phyloP scores from a whole-genome alignment of 2,329 filamentous ascomycete species.

The Phialophora macrospora region DNA sequence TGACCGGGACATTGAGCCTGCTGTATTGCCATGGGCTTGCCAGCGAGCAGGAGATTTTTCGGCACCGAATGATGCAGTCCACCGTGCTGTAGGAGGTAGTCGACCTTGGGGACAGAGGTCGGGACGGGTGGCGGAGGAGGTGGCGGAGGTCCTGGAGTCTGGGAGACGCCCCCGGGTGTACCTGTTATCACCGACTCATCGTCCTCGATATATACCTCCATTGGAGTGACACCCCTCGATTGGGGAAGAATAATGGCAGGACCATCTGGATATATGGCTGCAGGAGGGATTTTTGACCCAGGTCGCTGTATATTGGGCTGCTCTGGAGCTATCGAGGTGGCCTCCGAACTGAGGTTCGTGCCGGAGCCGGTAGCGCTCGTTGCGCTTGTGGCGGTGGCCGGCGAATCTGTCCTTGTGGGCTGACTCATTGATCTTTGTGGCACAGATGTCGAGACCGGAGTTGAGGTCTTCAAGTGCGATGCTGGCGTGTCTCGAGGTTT shows the following conservation, averaged over 20 bases:
- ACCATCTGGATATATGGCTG: conserved; percentile 12
- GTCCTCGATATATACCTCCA: conserved; percentile 47
- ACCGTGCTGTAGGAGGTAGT: conserved; percentile 89
- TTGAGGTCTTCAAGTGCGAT: conserved; percentile 46
- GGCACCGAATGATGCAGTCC: conserved; percentile 74
- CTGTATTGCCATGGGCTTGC: conserved; percentile 48
- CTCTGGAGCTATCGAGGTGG: conserved; percentile 53
- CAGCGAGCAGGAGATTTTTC: conserved; percentile 67
- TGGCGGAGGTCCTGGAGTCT: conserved; percentile 67
- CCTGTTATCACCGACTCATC: conserved; percentile 30
- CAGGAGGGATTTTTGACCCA: conserved; percentile 33
- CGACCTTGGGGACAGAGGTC: conserved; percentile 77
- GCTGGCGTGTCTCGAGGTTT: conserved; percentile 45
- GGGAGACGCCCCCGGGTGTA: conserved; percentile 41
- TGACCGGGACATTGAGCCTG: conserved; percentile 64
- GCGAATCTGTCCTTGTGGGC: conserved; percentile 44
- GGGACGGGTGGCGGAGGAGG: conserved; percentile 72
- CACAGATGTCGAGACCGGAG: conserved; percentile 36
- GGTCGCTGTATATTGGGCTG: conserved; percentile 44
- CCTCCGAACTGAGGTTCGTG: conserved; percentile 47
- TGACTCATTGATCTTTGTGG: conserved; percentile 45
- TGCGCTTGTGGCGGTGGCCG: conserved; percentile 44
- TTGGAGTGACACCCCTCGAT: conserved; percentile 41
- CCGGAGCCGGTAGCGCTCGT: conserved; percentile 43
- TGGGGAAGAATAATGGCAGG: conserved; percentile 20